These are phyloP conservation scores for Lactuca sativa DNA, from an alignment of 129 eudicot genomes.

Conservation along the genomic window DNA sequence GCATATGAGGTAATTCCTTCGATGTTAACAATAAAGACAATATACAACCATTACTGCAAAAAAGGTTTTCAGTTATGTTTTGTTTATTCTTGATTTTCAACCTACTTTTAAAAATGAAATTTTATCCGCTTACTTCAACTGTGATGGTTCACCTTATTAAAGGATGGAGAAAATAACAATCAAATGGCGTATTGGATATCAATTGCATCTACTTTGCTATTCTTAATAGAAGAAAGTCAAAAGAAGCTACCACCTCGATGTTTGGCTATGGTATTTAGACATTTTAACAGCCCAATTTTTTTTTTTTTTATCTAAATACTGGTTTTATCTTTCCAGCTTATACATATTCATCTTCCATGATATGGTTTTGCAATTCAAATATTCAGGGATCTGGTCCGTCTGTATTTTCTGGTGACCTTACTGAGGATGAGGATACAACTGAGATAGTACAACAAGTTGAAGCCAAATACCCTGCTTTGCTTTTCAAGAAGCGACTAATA, in stretches of 20 bases:
- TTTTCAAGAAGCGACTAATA: conserved; percentile 87
- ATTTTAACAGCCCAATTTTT: no score
- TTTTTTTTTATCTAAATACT: no score
- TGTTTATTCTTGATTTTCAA: no score
- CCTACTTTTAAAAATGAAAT: no score
- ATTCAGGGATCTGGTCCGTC: conserved; percentile 63
- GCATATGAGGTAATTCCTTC: background rate
- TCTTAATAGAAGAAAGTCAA: conserved; percentile 66
- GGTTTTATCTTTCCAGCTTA: no score
- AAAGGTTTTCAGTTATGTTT: no score
- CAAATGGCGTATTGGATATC: conserved; percentile 86
- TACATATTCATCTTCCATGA: background rate
- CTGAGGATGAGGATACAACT: conserved; percentile 66
- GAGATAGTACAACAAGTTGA: conserved; percentile 75
- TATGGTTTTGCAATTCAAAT: background rate
- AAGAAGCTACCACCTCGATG: no score
- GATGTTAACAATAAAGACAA: no score
- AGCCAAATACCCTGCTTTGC: conserved; percentile 88
- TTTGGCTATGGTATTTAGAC: no score
- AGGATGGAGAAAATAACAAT: conserved; percentile 76
- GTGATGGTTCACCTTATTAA: no score
- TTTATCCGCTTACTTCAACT: conserved; percentile 4
- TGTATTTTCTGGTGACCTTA: conserved; percentile 35
- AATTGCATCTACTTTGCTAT: conserved; percentile 67
- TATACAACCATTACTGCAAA: no score